These are phyloP conservation scores for Annulohypoxylon maeteangense DNA, from an alignment of 495 filamentous ascomycete species.

Conservation along the genomic window DNA sequence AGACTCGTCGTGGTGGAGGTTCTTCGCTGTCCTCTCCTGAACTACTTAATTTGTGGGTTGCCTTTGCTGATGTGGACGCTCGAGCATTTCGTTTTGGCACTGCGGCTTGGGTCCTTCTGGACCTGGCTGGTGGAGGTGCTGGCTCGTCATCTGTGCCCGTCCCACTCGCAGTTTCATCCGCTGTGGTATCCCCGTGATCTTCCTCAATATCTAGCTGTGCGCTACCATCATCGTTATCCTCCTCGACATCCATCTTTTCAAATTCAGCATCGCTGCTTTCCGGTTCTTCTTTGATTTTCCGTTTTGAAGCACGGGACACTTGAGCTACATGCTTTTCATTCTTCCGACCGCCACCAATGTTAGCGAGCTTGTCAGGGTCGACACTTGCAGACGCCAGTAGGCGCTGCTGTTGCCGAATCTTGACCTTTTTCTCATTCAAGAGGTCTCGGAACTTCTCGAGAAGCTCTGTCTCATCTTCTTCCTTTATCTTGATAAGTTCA, in stretches of 20 bases:
- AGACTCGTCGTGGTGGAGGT: slow-evolving; percentile 35
- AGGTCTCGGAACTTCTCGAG: slow-evolving; percentile 76
- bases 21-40: slow-evolving; percentile 32
- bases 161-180: slow-evolving; percentile 55
- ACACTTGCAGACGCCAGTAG: slow-evolving; percentile 69
- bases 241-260: slow-evolving; percentile 71
- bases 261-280: slow-evolving; percentile 60
- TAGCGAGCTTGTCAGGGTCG: slow-evolving; percentile 57
- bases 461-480: slow-evolving; percentile 74
- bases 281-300: slow-evolving; percentile 61
- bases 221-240: slow-evolving; percentile 40
- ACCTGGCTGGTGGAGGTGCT: slow-evolving; percentile 37
- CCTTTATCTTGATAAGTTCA: slow-evolving; percentile 72
- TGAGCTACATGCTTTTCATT: slow-evolving; percentile 37
- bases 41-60: slow-evolving; percentile 15
- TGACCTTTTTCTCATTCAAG: slow-evolving; percentile 90
- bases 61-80: slow-evolving; percentile 41
- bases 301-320: slow-evolving; percentile 58
- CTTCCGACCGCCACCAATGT: slow-evolving; percentile 29
- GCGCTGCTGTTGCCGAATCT: slow-evolving; percentile 84
- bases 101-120: slow-evolving; percentile 26
- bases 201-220: slow-evolving; percentile 42
- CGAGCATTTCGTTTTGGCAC: slow-evolving; percentile 23
- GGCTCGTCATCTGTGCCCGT: slow-evolving; percentile 57
- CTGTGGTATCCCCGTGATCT: slow-evolving; percentile 53